Percentiles rank a stretch among this genome's conserved stretches.
phyloP scores from a whole-genome alignment of 2,329 filamentous ascomycete genomes.

The Sclerotinia trifoliorum region DNA sequence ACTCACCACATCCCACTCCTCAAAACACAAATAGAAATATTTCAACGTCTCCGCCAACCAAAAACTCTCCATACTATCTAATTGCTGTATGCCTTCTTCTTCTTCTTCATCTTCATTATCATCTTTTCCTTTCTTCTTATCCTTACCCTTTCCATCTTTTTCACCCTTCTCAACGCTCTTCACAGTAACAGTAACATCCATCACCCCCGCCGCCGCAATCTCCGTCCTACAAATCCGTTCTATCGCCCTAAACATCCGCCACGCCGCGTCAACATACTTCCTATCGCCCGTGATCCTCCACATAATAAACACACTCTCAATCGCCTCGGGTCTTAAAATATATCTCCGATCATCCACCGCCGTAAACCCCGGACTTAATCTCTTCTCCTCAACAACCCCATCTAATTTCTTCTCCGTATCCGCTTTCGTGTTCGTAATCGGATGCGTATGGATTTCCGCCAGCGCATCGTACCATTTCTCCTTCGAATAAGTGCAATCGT shows the following conservation, averaged over 20 bases:
- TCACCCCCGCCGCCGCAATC: constrained; percentile 46
- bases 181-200: constrained; percentile 42
- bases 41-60: constrained; percentile 67
- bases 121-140: not conserved
- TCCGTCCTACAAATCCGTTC: constrained; percentile 45
- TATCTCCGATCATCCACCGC: constrained; percentile 33
- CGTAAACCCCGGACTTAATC: constrained; percentile 33
- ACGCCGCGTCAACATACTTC: constrained; percentile 46
- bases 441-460: not conserved
- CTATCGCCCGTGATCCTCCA: constrained; percentile 37
- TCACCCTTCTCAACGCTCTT: constrained; percentile 49
- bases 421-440: not conserved
- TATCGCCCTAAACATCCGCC: constrained; percentile 50
- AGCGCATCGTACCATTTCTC: constrained; percentile 53
- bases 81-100: not conserved
- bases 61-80: constrained; percentile 53
- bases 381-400: constrained; percentile 25
- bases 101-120: too few relatives aligned
- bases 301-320: constrained; percentile 67
- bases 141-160: constrained; percentile 42
- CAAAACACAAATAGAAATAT: constrained; percentile 57
- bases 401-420: constrained; percentile 26
- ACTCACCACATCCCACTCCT: constrained; percentile 51
- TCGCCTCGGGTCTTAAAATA: constrained; percentile 55
- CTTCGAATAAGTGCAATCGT: constrained; percentile 36